Conservation (phyloP, 2,329 filamentous ascomycete genomes). For the Exophiala sp. region DNA sequence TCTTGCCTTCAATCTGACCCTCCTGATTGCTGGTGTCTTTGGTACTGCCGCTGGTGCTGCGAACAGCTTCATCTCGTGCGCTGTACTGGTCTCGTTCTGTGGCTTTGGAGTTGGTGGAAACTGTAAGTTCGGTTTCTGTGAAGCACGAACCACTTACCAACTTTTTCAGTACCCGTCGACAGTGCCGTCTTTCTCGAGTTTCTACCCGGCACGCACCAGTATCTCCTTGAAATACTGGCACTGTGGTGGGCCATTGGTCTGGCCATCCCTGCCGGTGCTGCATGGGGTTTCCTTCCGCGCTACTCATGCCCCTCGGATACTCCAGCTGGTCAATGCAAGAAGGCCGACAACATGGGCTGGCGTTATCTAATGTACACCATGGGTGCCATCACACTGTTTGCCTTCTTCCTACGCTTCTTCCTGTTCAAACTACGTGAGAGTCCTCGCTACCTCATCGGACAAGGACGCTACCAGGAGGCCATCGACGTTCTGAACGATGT, state of each 20-base stretch:
- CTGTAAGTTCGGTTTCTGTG: background rate
- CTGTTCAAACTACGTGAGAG: slow-evolving; percentile 80
- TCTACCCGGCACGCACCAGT: slow-evolving; percentile 51
- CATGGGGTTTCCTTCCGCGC: slow-evolving; percentile 18
- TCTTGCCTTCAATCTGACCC: slow-evolving; percentile 59
- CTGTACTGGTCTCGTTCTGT: slow-evolving; percentile 54
- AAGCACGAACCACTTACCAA: background rate
- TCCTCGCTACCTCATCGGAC: slow-evolving; percentile 75
- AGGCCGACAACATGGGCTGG: slow-evolving; percentile 69
- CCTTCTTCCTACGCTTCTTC: slow-evolving; percentile 78
- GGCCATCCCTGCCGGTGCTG: slow-evolving; percentile 12
- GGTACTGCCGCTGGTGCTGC: slow-evolving; percentile 45
- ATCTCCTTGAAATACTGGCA: slow-evolving; percentile 56
- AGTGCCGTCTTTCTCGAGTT: slow-evolving; percentile 54
- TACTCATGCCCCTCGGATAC: slow-evolving; percentile 17
- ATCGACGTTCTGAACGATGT: slow-evolving; percentile 77
- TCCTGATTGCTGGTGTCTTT: slow-evolving; percentile 52
- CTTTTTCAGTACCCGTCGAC: slow-evolving; percentile 29
- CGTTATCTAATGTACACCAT: slow-evolving; percentile 67
- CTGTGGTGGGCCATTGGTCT: slow-evolving; percentile 36
- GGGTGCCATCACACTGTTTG: slow-evolving; percentile 67
- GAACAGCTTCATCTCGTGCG: slow-evolving; percentile 39
- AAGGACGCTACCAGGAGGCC: slow-evolving; percentile 73
- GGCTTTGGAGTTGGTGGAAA: slow-evolving; percentile 37
- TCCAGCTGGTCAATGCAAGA: slow-evolving; percentile 37